Evolutionary conservation across 2,329 filamentous ascomycete species (phyloP).

Genomic region (Chaetomium olivaceum): DNA sequence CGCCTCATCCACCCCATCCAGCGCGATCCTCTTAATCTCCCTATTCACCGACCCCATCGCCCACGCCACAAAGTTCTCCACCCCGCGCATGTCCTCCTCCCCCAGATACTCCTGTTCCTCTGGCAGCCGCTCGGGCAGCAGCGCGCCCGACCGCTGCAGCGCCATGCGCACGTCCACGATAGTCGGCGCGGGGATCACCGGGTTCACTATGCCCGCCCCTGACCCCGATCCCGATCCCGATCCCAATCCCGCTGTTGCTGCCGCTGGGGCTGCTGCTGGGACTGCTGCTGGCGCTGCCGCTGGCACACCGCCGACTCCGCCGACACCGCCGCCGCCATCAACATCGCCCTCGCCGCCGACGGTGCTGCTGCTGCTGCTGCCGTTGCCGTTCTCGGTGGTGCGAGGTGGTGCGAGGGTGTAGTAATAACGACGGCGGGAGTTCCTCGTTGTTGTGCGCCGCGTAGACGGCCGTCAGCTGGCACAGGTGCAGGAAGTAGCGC

Average conservation of each 20-base stretch:
- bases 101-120: constrained; percentile 69
- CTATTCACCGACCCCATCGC: constrained; percentile 70
- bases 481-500: constrained; percentile 75
- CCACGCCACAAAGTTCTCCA: constrained; percentile 79
- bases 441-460: constrained; percentile 67
- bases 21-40: constrained; percentile 79
- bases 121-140: constrained; percentile 67
- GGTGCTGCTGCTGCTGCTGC: not conserved
- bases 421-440: constrained; percentile 46
- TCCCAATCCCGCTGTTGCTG: not conserved
- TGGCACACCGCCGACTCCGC: not conserved
- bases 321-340: too few species aligned
- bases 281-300: not conserved
- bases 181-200: constrained; percentile 47
- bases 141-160: constrained; percentile 74
- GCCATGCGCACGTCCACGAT: constrained; percentile 83
- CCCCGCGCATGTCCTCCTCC: constrained; percentile 75
- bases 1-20: constrained; percentile 64
- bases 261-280: not conserved
- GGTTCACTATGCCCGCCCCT: not conserved
- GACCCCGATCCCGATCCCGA: too few species aligned
- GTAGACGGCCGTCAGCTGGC: constrained; percentile 69
- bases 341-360: too few species aligned
- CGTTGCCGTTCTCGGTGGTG: not conserved
- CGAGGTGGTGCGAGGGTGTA: not conserved